phyloP scores from a whole-genome alignment of 2,329 filamentous ascomycete species.

The Conoideocrella luteorostrata region DNA sequence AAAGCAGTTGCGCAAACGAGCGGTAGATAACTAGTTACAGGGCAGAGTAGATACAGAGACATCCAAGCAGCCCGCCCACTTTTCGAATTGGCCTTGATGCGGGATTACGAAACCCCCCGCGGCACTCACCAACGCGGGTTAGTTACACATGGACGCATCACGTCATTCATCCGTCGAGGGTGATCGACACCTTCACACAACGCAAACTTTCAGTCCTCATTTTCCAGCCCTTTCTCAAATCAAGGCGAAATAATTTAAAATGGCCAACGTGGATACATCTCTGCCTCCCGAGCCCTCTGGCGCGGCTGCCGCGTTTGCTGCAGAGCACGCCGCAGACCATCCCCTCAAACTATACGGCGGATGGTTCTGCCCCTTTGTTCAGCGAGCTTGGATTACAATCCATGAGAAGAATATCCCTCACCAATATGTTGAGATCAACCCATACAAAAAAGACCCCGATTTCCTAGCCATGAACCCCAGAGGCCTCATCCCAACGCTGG shows the following conservation, averaged over 20 bases:
- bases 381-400: slow-evolving; percentile 66
- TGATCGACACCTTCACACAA: no score
- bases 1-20: no score
- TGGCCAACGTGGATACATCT: slow-evolving; percentile 42
- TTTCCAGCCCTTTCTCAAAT: no score
- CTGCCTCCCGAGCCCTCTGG: slow-evolving; percentile 42
- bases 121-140: no score
- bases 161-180: no score
- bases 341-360: slow-evolving; percentile 62
- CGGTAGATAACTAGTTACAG: no score
- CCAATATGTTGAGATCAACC: slow-evolving; percentile 73
- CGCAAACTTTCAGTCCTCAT: no score
- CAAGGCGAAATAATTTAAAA: slow-evolving; percentile 17
- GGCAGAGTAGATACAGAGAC: no score
- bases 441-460: slow-evolving; percentile 64
- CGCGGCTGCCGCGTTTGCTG: slow-evolving; percentile 40
- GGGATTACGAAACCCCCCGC: no score
- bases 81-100: no score
- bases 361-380: slow-evolving; percentile 69
- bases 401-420: slow-evolving; percentile 68
- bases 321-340: slow-evolving; percentile 39
- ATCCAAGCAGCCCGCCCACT: no score
- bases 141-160: no score
- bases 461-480: slow-evolving; percentile 68
- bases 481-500: slow-evolving; percentile 67